Conservation (phyloP, 2,329 filamentous ascomycete species). For the Ciborinia camelliae region DNA sequence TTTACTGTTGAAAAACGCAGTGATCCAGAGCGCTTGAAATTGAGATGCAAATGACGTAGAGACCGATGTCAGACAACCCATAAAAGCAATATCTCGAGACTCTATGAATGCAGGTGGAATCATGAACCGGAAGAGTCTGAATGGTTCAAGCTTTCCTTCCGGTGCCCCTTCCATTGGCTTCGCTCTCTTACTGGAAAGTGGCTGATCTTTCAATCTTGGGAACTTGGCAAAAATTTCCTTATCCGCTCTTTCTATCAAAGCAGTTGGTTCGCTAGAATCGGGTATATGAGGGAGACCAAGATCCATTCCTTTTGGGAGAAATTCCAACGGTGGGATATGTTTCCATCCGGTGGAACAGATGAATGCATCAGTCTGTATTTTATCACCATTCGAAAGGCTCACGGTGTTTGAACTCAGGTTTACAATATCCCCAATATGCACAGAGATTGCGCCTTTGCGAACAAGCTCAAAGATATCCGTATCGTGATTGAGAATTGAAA, state of each 20-base stretch:
- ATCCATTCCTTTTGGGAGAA: slow-evolving; percentile 47
- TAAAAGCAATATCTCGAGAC: slow-evolving; percentile 45
- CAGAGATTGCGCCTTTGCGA: slow-evolving; percentile 47
- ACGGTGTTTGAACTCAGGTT: slow-evolving; percentile 46
- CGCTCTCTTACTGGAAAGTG: slow-evolving; percentile 47
- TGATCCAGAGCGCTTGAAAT: slow-evolving; percentile 58
- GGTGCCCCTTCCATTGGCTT: slow-evolving; percentile 40
- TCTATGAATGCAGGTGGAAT: slow-evolving; percentile 44
- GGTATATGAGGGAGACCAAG: slow-evolving; percentile 49
- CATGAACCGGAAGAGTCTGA: slow-evolving; percentile 47
- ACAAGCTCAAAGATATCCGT: slow-evolving; percentile 57
- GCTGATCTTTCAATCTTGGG: slow-evolving; percentile 52
- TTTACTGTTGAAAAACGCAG: slow-evolving; percentile 58
- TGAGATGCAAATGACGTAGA: slow-evolving; percentile 44
- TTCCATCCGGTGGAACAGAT: slow-evolving; percentile 60
- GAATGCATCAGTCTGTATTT: slow-evolving; percentile 49
- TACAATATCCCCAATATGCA: slow-evolving; percentile 52
- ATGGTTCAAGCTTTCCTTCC: slow-evolving; percentile 33
- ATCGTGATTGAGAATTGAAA: slow-evolving; percentile 60
- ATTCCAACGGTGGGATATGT: slow-evolving; percentile 50
- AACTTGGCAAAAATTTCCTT: slow-evolving; percentile 51
- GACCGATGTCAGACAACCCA: slow-evolving; percentile 45
- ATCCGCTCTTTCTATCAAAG: slow-evolving; percentile 47
- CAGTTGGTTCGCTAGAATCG: slow-evolving; percentile 34
- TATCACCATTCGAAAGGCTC: slow-evolving; percentile 49